Evolutionary conservation across 441 rosid genomes (phyloP).

Genomic region (Flueggea neowawraea): DNA sequence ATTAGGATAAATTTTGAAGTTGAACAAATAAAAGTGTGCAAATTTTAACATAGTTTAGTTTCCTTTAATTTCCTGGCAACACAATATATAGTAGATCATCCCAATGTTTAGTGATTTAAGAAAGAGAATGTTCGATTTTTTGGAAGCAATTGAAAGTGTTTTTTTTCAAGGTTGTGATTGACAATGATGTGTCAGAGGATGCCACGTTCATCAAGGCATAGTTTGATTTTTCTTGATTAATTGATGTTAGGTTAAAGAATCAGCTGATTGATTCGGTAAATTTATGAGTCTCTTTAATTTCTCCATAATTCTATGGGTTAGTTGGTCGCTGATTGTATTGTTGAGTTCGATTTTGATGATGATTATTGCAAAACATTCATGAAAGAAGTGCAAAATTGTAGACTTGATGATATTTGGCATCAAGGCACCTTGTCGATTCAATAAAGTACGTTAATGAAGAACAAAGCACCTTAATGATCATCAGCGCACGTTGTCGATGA

Average conservation of each 20-base stretch:
- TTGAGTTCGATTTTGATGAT: too few relatives aligned
- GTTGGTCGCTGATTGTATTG: background rate
- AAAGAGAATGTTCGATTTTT: background rate
- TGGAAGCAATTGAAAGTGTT: slow-evolving; percentile 15
- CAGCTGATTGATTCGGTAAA: background rate
- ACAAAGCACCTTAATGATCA: too few relatives aligned
- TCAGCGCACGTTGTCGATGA: too few relatives aligned
- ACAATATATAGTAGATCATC: too few relatives aligned
- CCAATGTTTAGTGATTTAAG: background rate
- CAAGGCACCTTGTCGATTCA: too few relatives aligned
- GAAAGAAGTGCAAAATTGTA: too few relatives aligned
- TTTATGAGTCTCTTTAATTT: slow-evolving; percentile 4
- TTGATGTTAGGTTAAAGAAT: slow-evolving; percentile 10
- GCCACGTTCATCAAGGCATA: slow-evolving; percentile 79
- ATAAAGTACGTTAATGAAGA: too few relatives aligned
- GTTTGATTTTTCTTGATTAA: slow-evolving; percentile 1
- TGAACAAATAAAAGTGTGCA: too few relatives aligned
- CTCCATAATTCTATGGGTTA: background rate
- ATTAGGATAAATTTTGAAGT: too few relatives aligned
- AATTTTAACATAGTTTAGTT: background rate
- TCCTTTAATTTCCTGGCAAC: slow-evolving; percentile 4
- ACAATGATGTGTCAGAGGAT: slow-evolving; percentile 53
- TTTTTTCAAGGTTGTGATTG: too few relatives aligned
- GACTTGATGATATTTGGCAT: too few relatives aligned
- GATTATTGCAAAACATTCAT: too few relatives aligned